Base-by-base conservation (phyloP, 768 basidiomycete species). In the Lentinus brumalis region DNA sequence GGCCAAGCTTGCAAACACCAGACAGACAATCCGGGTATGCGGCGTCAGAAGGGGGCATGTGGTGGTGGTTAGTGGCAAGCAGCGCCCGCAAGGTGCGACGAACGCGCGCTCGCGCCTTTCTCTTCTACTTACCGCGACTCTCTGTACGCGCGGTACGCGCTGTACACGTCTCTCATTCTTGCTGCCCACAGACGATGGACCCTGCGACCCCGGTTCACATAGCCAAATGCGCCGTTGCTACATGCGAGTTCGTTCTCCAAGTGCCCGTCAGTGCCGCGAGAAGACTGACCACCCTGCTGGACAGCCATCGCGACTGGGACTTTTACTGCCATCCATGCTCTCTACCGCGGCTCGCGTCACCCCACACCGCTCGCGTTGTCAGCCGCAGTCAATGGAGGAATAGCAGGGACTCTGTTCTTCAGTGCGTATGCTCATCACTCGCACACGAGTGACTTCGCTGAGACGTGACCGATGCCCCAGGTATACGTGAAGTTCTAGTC, bases 241-340 rank as follows among this genome's bases (percentile, higher is more conserved):
- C 87, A 86, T 92, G 90, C 89, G 82, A 88, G 90, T 91, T 85
- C 85, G 87, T 88, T 75, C 79, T 77, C 76, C 66, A 52, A 3
- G 8, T 32, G n/a, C 42, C 45, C 35, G 30, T 56, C 4, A 8
- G 18, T n/a, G 16, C 40, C 14, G 42, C 66, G 41, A 61, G 64
- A 16, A 3, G 18, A 69, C 74, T 59, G 73, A 67, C 66, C 61
- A 70, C 67, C 69, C 70, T 61, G 26, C 44, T 63, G 14, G 42
- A 44, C 66, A 94, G 92, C 88, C 59, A 75, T 78, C 52, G 64
- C 82, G 35, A 86, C 87, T 62, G 87, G 84, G 40, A 60, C 71
- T 2, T 66, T 77, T 14, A 76, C 77, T 44, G 79, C 78, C 14
- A 69, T 79, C 2, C 78, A 82, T 61, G 82, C 77, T 32, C 70